Percentiles rank a stretch among this genome's conserved stretches.
These are phyloP conservation scores for Neurospora crassa DNA, from an alignment of 2,329 filamentous ascomycete genomes.

Conservation along the genomic window DNA sequence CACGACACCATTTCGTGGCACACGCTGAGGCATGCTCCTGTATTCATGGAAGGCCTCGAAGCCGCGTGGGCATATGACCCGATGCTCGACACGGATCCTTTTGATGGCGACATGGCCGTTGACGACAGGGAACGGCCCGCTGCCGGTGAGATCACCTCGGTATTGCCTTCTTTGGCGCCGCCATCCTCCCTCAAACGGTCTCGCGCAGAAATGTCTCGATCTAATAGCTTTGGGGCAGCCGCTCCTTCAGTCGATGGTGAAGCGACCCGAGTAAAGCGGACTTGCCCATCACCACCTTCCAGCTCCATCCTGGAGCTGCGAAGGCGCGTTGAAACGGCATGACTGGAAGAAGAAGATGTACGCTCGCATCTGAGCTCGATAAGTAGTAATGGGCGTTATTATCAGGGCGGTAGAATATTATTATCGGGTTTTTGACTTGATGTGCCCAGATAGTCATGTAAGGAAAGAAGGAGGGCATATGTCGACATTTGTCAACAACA, in stretches of 20 bases:
- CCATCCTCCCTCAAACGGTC: constrained; percentile 38
- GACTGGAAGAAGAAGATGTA: constrained; percentile 5
- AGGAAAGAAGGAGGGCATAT: neutral
- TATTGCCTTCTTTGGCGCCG: constrained; percentile 18
- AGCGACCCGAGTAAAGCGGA: constrained; percentile 25
- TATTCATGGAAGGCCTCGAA: constrained; percentile 43
- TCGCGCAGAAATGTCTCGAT: constrained; percentile 42
- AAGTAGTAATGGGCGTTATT: neutral
- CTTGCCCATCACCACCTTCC: constrained; percentile 14
- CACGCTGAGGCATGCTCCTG: constrained; percentile 36
- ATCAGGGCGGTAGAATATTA: neutral
- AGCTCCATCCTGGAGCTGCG: constrained; percentile 17
- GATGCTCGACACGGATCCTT: constrained; percentile 35
- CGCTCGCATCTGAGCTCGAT: neutral
- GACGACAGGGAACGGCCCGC: constrained; percentile 31
- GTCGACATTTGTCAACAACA: neutral
- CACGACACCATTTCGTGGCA: constrained; percentile 47
- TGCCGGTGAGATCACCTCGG: constrained; percentile 34
- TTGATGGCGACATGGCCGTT: constrained; percentile 24
- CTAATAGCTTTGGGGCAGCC: constrained; percentile 34
- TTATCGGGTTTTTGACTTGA: neutral
- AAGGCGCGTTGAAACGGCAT: constrained; percentile 28
- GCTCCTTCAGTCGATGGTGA: constrained; percentile 18
- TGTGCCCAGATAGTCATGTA: neutral
- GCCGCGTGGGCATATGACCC: constrained; percentile 43